Conservation (phyloP, 176 grass and related monocot species). For the Triticum dicoccoides region DNA sequence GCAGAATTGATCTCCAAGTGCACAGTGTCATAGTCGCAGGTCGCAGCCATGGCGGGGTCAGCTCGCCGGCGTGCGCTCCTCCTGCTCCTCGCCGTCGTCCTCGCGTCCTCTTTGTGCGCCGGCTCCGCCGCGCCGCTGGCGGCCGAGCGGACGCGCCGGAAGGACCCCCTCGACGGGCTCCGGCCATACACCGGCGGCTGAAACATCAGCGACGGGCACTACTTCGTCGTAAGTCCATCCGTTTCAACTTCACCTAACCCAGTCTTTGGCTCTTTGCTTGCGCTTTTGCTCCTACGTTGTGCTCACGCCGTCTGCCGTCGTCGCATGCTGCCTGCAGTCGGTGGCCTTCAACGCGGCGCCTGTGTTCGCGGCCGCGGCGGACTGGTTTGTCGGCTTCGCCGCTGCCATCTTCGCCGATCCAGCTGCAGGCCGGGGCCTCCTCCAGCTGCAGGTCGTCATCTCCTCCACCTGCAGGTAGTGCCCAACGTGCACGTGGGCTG, state of each 20-base stretch:
- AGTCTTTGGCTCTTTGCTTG: neutral
- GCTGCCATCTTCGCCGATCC: too few relatives aligned
- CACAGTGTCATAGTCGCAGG: neutral
- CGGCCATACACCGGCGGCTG: slow-evolving; percentile 66
- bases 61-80: neutral
- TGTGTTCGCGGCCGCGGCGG: neutral
- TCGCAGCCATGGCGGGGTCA: neutral
- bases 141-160: slow-evolving; percentile 60
- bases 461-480: too few relatives aligned
- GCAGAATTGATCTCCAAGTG: neutral
- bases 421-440: too few relatives aligned
- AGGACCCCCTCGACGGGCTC: slow-evolving; percentile 70
- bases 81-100: neutral
- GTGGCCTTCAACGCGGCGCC: neutral
- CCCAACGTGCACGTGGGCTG: too few relatives aligned
- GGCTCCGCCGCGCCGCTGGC: slow-evolving; percentile 41
- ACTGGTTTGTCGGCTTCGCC: slow-evolving; percentile 60
- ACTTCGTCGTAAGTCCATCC: slow-evolving; percentile 58
- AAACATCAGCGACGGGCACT: slow-evolving; percentile 89
- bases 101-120: neutral
- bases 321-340: slow-evolving; percentile 39
- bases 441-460: too few relatives aligned
- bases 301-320: neutral
- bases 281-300: too few relatives aligned
- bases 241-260: too few relatives aligned